Evolutionary conservation across 2,329 filamentous ascomycete species (phyloP), one percentile per base, ranked within the genome.

Genomic region (Colletotrichum echinochloae): DNA sequence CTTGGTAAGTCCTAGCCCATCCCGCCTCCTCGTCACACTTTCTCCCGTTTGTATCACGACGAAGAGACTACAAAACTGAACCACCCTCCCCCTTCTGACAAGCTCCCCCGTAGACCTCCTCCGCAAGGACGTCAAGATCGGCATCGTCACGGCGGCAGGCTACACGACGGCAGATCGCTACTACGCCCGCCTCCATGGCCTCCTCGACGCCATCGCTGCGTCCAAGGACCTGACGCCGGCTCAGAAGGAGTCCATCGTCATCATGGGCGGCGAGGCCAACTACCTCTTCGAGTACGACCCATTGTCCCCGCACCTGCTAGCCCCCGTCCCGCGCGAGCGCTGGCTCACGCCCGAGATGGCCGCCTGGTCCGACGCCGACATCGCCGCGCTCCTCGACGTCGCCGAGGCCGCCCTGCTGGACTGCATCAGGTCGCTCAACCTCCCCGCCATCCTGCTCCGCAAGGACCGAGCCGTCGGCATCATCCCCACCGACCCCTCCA

Each of bases 191-290:
- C 88, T 99, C 1, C 90, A 94, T 78, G 96, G 96, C 1, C 88
- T 99, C 0, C 88, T 99, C 1, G 91, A 97, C 75, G 92, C 93
- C 33, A 88, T 98, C 26, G 87, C 89, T 61, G 78, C 79, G 7
- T 89, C 89, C 0, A 78, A 86, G 0, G 80, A 82, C 16, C 85
- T 97, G 8, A 88, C 91, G 0, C 81, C 87, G 0, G 78, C 87
- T 8, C 91, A 94, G 76, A 94, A 94, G 77, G 87, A 92, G 75
- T 94, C 92, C 75, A 86, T 99, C 7, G 87, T 98, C 72, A 92
- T 99, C 74, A 94, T 99, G 88, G 96, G 96, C 73, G 96, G 96
- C 65, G 96, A 99, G 81, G 94, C 93, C 71, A 98, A 97, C 83
- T 99, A 97, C 80, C 90, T 98, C 62, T 98, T 98, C 82, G 90